phyloP scores from a whole-genome alignment of 305 asterid genomes.

The Vinca major region DNA sequence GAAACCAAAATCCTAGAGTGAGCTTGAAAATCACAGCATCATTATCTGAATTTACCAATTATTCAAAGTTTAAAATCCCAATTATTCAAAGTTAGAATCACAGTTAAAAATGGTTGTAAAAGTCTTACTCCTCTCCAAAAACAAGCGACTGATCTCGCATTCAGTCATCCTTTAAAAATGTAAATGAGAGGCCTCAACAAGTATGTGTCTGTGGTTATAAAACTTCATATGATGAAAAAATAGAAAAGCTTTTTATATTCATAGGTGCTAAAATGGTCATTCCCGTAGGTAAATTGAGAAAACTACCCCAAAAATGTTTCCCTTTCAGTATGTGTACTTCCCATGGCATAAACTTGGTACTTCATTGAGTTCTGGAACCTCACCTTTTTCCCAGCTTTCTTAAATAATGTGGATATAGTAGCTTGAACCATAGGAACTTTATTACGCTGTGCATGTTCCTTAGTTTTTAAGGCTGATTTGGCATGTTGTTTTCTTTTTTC shows the following conservation, averaged over 20 bases:
- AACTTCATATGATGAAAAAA: background rate
- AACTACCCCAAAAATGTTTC: background rate
- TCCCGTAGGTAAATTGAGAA: background rate
- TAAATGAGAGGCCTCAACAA: constrained; percentile 1
- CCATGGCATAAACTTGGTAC: background rate
- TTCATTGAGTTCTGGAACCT: constrained; percentile 17
- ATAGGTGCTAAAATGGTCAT: too few relatives aligned
- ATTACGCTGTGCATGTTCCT: constrained; percentile 31
- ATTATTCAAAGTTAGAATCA: background rate
- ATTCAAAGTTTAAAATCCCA: background rate
- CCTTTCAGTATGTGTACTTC: background rate
- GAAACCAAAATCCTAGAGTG: background rate
- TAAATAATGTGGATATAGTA: constrained; percentile 60
- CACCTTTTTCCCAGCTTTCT: constrained; percentile 76
- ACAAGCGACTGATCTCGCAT: background rate
- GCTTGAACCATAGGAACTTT: constrained; percentile 58
- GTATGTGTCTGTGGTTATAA: background rate
- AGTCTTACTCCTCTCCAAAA: background rate
- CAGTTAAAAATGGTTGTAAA: background rate
- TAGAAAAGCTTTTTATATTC: too few relatives aligned
- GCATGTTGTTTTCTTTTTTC: constrained; percentile 27
- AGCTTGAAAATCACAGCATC: background rate
- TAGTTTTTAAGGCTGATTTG: constrained; percentile 25
- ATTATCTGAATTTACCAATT: background rate
- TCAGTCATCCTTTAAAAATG: background rate